A percentile compares a stretch with the other conserved stretches of the same genome.
Evolutionary conservation across 176 grass and related monocot species (phyloP).

Genomic region (Miscanthus lutarioriparius): DNA sequence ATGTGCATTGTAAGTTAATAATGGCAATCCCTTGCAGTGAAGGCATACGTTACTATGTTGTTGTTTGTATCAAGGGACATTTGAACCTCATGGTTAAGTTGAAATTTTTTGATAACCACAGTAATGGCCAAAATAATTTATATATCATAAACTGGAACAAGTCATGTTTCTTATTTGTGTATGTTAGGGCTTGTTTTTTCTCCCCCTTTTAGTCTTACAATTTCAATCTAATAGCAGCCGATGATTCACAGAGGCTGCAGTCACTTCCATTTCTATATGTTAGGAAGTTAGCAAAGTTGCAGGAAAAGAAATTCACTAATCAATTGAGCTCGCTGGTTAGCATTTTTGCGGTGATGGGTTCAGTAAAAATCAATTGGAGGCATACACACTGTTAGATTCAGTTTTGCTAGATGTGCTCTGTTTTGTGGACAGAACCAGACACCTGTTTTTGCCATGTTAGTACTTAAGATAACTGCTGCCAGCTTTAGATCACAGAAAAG

Average conservation of each 20-base stretch:
- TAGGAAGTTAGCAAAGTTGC: conserved; percentile 41
- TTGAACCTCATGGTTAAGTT: background rate
- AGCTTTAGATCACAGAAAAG: conserved; percentile 36
- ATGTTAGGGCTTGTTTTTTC: background rate
- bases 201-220: background rate
- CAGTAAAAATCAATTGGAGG: conserved; percentile 36
- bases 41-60: background rate
- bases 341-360: conserved; percentile 27
- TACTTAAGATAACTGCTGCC: conserved; percentile 26
- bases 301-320: conserved; percentile 38
- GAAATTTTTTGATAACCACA: background rate
- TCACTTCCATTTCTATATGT: conserved; percentile 22
- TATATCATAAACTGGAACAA: background rate
- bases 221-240: conserved; percentile 40
- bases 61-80: background rate
- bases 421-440: conserved; percentile 36
- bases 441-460: conserved; percentile 29
- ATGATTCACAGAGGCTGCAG: conserved; percentile 34
- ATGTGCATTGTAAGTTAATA: background rate
- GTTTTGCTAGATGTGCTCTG: conserved; percentile 26
- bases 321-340: conserved; percentile 29
- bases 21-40: background rate
- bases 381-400: conserved; percentile 23
- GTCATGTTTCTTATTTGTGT: background rate
- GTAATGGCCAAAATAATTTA: background rate